Percentiles rank a stretch among this genome's conserved stretches.
Conservation (phyloP, 2,329 filamentous ascomycete species). For the Penicillium digitatum region DNA sequence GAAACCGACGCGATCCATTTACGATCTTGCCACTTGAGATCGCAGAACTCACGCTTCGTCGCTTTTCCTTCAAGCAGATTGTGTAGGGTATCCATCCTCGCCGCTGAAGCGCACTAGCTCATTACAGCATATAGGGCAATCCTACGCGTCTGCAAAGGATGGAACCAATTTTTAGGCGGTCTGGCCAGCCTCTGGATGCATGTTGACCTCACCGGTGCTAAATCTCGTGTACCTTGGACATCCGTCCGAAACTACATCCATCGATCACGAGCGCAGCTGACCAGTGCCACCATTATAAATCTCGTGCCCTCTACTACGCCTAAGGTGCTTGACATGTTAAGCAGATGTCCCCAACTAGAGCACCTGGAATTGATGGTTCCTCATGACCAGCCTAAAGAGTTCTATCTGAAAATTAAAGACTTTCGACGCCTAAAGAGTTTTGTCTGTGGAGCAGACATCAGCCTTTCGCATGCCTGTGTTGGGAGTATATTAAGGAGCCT, state of each 20-base stretch:
- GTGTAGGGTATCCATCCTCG: conserved; percentile 33
- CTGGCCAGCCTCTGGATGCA: conserved; percentile 49
- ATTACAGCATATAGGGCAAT: conserved; percentile 35
- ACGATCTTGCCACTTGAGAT: conserved; percentile 53
- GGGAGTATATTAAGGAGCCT: conserved; percentile 24
- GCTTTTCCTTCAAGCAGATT: conserved; percentile 51
- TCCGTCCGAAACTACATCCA: conserved; percentile 36
- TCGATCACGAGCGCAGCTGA: conserved; percentile 34
- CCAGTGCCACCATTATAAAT: conserved; percentile 30
- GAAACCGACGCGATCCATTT: conserved; percentile 47
- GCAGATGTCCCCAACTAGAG: conserved; percentile 34
- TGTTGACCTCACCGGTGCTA: conserved; percentile 51
- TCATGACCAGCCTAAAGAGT: conserved; percentile 14
- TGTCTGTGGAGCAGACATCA: conserved; percentile 24
- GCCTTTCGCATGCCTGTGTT: conserved; percentile 24
- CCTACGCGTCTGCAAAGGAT: conserved; percentile 54
- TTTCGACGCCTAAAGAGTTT: conserved; percentile 27
- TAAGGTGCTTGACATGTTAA: conserved; percentile 30
- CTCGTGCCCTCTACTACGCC: conserved; percentile 24
- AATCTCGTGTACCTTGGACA: conserved; percentile 39
- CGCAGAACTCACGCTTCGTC: conserved; percentile 49
- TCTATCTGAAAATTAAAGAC: conserved; percentile 28
- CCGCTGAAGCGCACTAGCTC: background rate
- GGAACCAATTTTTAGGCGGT: conserved; percentile 51
- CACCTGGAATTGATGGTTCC: conserved; percentile 29